Base-by-base conservation (phyloP, 202 grass and related monocot genomes). In the Bolboschoenoplectus hybrid region DNA sequence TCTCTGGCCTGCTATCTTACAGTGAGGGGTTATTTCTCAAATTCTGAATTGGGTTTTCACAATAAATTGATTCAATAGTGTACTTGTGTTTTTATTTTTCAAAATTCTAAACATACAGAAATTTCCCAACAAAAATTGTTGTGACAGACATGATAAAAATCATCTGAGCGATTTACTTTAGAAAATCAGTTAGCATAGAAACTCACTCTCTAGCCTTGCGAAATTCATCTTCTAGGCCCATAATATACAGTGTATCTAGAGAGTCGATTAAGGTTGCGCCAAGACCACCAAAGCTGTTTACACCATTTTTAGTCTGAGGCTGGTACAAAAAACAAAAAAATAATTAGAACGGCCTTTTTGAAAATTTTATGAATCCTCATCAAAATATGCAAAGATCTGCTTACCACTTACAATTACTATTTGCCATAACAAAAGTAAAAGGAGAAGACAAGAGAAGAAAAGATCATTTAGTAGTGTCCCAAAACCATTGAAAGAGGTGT, bases 151-250 rank as follows among this genome's bases (percentile, higher is more conserved):
- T 19, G 52, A 79, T 36, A 58, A 73, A 44, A 49, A 46, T 49
- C 8, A 73, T 73, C 44, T 11, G n/a, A 71, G 16, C 20, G n/a
- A 32, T 74, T 32, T 74, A 49, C 5, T 90, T 47, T 51, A 63
- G 1, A 82, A 88, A 52, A 39, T 51, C 6, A 87, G 53, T 87
- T 84, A 81, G 2, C 83, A 87, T 19, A 89, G 75, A 66, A 85
- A 94, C 93, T 92, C 89, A 99, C 97, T 99, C 92, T 94, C 90
- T 94, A 68, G 97, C 93, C 86, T 94, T 93, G 84, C 89, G 90
- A 90, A 99, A 99, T 89, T 99, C 93, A 87, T 97, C 97, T 89
- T 91, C 88, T 39, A 99, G 88, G 80, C 92, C 97, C 97, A 99
- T 99, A 91, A 99, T 97, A 82, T 97, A 92, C n/a, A 97, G 78